Conservation (phyloP, 441 rosid genomes). For the Euphorbia celastroides region DNA sequence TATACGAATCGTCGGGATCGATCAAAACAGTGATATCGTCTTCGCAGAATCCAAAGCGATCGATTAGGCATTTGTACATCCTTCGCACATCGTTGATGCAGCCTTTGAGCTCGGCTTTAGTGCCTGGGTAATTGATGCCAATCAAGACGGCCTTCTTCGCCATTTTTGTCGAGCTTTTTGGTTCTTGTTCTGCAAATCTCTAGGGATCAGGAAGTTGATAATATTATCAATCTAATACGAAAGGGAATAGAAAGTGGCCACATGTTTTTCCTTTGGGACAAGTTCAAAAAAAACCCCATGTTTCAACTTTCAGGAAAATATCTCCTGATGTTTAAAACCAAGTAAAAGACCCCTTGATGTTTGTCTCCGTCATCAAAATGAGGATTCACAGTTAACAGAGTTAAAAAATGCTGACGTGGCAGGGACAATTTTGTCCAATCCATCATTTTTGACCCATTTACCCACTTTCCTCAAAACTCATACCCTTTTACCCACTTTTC, state of each 20-base stretch:
- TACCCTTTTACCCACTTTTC: no score
- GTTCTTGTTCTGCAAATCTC: not conserved
- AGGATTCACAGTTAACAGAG: no score
- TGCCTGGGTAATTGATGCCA: constrained; percentile 83
- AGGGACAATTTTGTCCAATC: no score
- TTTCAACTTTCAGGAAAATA: no score
- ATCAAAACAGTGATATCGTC: constrained; percentile 64
- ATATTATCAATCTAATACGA: not conserved
- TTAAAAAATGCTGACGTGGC: no score
- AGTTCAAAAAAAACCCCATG: no score
- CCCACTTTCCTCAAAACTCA: no score
- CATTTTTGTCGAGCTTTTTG: constrained; percentile 29
- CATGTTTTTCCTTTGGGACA: not conserved
- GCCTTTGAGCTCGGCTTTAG: constrained; percentile 81
- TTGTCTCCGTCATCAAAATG: no score
- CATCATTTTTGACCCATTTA: no score
- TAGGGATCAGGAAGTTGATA: not conserved
- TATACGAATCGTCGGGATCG: constrained; percentile 58
- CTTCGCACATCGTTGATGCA: constrained; percentile 85
- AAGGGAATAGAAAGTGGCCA: not conserved
- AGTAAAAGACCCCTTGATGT: no score
- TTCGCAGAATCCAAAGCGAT: constrained; percentile 63
- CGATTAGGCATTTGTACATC: constrained; percentile 57
- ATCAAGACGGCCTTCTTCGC: constrained; percentile 72
- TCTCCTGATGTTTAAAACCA: no score